A percentile compares a stretch with the other conserved stretches of the same genome.
These are phyloP conservation scores for Salix brachista DNA, from an alignment of 345 rosid species.

Conservation along the genomic window DNA sequence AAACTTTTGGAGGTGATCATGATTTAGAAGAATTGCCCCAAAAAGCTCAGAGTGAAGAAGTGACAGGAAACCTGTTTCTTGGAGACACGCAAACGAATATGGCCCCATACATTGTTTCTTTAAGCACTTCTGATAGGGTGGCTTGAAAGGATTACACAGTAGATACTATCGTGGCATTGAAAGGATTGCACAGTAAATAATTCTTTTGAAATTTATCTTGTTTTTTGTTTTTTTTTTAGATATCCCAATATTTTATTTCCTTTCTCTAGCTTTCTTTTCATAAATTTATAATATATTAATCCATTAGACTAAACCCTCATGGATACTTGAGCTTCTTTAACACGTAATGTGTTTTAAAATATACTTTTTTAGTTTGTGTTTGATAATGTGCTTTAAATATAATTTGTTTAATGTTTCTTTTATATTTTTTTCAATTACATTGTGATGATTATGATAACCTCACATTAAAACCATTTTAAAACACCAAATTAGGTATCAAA, in stretches of 20 bases:
- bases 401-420: no score
- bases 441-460: no score
- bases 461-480: no score
- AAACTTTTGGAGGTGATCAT: conserved; percentile 42
- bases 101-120: not conserved
- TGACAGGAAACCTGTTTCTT: conserved; percentile 10
- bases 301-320: not conserved
- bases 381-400: no score
- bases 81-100: not conserved
- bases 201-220: not conserved
- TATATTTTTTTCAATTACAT: no score
- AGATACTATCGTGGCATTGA: not conserved
- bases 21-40: conserved; percentile 37
- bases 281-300: not conserved
- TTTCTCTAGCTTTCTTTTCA: not conserved
- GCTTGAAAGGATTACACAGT: not conserved
- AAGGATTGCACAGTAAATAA: not conserved
- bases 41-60: conserved; percentile 15
- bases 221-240: not conserved
- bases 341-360: not conserved
- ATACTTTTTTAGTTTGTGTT: not conserved
- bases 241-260: not conserved
- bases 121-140: no score
- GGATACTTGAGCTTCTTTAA: not conserved
- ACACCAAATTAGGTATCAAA: no score